Base-by-base conservation (phyloP, 1,139 yeast species). In the Zygosaccharomyces sapae region DNA sequence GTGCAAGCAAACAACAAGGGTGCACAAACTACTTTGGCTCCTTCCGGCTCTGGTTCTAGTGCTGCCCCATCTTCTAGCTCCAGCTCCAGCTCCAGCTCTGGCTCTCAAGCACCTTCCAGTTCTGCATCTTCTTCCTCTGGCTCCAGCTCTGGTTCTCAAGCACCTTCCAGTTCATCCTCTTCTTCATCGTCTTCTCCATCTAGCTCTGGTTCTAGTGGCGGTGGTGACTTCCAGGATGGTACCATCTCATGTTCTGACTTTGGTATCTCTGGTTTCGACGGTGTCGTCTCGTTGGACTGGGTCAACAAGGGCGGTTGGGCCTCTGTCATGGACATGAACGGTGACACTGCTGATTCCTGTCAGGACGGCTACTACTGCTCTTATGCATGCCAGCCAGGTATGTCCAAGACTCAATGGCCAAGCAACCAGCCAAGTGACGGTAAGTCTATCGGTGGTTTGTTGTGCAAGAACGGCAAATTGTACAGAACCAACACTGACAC, bases 401-500 rank as follows among this genome's bases (percentile, higher is more conserved):
- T 85, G 94, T 84, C 96, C 68, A 89, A 89, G 81, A 87, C 96
- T 51, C 97, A 89, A 74, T 90, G 96, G 96, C 97, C 97, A 49
- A 68, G 80, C 46, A 62, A 69, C 50, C 97, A 89, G 74, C 97
- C 97, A 43, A 57, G 84, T 49, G 79, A 75, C 66, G 97, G 97
- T 70, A 86, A 83, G 49, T 85, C 96, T 43, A 81, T 89, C 56
- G 97, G 97, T 70, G 97, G 97, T 63, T 78, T 89, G 62, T 65
- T 69, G 57, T 89, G 97, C 78, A 77, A 81, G 68, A 68, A 70
- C 59, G 97, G 97, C 56, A 78, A 77, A 71, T 79, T 89, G 61
- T 81, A 86, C 83, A 84, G 81, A 67, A 70, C 95, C 57, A 85
- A 86, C 79, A 65, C 80, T 31, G 70, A 73, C 65, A 55, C 75